A percentile compares a stretch with the other conserved stretches of the same genome.
Evolutionary conservation across 2,329 filamentous ascomycete genomes (phyloP).

Genomic region (Pyrenochaeta sp.): DNA sequence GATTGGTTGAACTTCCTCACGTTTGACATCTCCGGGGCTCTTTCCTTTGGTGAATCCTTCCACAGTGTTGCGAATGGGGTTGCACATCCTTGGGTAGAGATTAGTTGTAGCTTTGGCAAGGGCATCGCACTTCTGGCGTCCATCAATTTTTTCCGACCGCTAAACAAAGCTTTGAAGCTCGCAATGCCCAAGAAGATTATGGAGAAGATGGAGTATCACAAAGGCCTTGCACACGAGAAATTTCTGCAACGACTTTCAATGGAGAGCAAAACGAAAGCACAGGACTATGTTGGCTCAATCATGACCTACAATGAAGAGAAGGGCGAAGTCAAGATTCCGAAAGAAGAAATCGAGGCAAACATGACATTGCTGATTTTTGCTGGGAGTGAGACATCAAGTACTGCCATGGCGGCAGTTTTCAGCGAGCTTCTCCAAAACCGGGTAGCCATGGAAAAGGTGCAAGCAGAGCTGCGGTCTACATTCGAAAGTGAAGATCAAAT

Average conservation of each 20-base stretch:
- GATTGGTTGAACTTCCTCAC: slow-evolving; percentile 25
- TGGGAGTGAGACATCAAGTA: slow-evolving; percentile 52
- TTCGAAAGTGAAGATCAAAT: slow-evolving; percentile 27
- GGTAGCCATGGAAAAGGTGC: slow-evolving; percentile 8
- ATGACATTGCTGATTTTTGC: slow-evolving; percentile 48
- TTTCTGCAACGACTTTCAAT: slow-evolving; percentile 40
- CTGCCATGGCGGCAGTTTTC: slow-evolving; percentile 41
- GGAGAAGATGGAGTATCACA: slow-evolving; percentile 24
- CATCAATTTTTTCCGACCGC: slow-evolving; percentile 28
- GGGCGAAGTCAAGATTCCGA: slow-evolving; percentile 22
- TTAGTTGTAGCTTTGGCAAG: slow-evolving; percentile 38
- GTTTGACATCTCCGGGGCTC: slow-evolving; percentile 47
- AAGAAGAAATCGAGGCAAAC: slow-evolving; percentile 47
- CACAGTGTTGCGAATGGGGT: slow-evolving; percentile 15
- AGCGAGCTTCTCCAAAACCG: slow-evolving; percentile 37
- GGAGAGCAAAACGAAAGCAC: slow-evolving; percentile 31
- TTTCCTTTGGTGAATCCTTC: slow-evolving; percentile 61
- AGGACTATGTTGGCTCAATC: slow-evolving; percentile 33
- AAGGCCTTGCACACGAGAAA: slow-evolving; percentile 22
- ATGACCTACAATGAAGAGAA: slow-evolving; percentile 35
- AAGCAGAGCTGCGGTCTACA: slow-evolving; percentile 23
- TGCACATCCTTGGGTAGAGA: slow-evolving; percentile 45
- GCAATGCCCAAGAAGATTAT: slow-evolving; percentile 15
- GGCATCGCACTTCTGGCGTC: slow-evolving; percentile 29
- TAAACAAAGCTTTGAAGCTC: slow-evolving; percentile 21